Base-by-base conservation (phyloP, 2,329 filamentous ascomycete genomes). In the Stagonosporopsis chrysanthemi region DNA sequence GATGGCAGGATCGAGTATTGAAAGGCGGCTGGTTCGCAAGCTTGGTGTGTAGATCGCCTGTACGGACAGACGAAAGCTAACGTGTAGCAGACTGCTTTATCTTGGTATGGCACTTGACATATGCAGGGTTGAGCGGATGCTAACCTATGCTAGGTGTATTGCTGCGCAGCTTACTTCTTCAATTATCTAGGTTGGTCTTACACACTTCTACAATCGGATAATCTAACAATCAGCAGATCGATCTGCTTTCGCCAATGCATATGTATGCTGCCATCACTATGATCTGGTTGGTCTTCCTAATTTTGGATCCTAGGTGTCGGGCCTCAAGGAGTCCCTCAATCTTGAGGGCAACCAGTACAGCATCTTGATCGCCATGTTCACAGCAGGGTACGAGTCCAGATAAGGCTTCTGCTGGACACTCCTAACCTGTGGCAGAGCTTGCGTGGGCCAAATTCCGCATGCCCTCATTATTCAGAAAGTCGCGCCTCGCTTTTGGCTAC, bases 151-250 rank as follows among this genome's bases (percentile, higher is more conserved):
- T 39, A 68, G 65, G 60, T 70, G 22, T 72, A 72, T 45, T 72
- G 67, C 41, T 72, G 69, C 45, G 63, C 68, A 23, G 68, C 66
- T 15, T 72, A 71, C 50, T 72, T 71, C n/a, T 71, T 72, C 62
- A 72, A 72, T 19, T 72, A 72, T 43, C 53, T 72, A 19, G 69
- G 69, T 64, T 14, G 35, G 62, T 47, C 35, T 17, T 23, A 23
- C 29, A 11, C 19, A 19, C 26, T 19, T n/a, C 19, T 17, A 24
- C 2, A 3, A 26, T 14, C 9, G 7, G 1, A n/a, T 22, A 22
- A 8, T 40, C 40, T 49, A 14, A 44, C 22, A 12, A 8, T 11
- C 1, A 24, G 4, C 36, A 66, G 63, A 68, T 58, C 67, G 67
- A 23, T 63, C 65, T 39, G 66, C 69, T 6, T 71, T 72, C 31